These are phyloP conservation scores for Gliomastix tumulicola DNA, from an alignment of 2,329 filamentous ascomycete genomes.

Conservation along the genomic window DNA sequence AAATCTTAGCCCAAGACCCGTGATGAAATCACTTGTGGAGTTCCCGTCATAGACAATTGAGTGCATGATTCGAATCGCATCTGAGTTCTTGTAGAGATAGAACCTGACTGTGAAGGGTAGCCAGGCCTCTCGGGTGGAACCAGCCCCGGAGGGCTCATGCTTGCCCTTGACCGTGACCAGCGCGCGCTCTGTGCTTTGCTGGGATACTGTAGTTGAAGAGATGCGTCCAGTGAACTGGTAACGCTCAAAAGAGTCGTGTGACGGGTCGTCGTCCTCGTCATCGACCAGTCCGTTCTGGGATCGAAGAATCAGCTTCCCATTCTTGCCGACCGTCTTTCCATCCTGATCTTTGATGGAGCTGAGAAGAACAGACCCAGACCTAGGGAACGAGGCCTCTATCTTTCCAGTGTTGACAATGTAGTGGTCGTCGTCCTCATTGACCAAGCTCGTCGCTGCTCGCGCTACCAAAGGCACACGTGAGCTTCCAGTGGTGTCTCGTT, in stretches of 20 bases:
- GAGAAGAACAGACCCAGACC: conserved; percentile 29
- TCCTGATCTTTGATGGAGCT: conserved; percentile 26
- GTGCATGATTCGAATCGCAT: conserved; percentile 45
- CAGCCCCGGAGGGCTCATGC: conserved; percentile 18
- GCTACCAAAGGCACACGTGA: no score
- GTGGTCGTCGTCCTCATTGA: conserved; percentile 12
- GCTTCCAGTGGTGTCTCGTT: no score
- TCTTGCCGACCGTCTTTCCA: conserved; percentile 33
- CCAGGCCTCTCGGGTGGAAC: conserved; percentile 32
- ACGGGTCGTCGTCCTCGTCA: conserved; percentile 23
- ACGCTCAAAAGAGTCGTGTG: conserved; percentile 24
- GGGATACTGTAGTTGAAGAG: conserved; percentile 36
- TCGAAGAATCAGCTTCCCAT: conserved; percentile 44
- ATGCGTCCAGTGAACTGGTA: conserved; percentile 40
- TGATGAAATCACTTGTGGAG: conserved; percentile 39
- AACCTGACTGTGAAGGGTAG: conserved; percentile 44
- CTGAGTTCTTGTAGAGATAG: conserved; percentile 49
- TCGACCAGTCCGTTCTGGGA: conserved; percentile 41
- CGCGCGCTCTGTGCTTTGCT: conserved; percentile 27
- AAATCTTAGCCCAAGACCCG: conserved; percentile 46
- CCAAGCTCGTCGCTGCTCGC: no score
- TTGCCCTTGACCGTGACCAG: conserved; percentile 33
- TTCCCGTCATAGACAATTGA: conserved; percentile 46
- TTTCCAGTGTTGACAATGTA: conserved; percentile 37
- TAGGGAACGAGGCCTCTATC: conserved; percentile 32